A percentile compares a stretch with the other conserved stretches of the same genome.
phyloP scores from a whole-genome alignment of 345 rosid species.

The Dovyalis caffra region DNA sequence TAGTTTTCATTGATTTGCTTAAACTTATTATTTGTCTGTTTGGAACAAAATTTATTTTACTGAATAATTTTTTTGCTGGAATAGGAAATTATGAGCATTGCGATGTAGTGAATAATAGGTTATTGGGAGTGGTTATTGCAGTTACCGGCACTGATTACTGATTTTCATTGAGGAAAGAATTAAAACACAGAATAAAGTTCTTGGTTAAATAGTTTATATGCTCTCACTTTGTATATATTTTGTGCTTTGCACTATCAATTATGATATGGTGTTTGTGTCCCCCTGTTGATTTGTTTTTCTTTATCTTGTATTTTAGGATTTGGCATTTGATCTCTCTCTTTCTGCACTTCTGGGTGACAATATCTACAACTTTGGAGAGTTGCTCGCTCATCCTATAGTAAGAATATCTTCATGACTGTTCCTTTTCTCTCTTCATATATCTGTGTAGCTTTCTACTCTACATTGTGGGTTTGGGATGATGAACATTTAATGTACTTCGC shows the following conservation, averaged over 20 bases:
- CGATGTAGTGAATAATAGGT: background rate
- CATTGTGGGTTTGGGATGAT: constrained; percentile 6
- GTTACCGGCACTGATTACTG: background rate
- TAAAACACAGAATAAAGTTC: background rate
- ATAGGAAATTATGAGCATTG: background rate
- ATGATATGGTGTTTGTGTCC: background rate
- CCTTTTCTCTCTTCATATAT: background rate
- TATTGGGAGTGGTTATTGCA: background rate
- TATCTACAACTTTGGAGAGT: constrained; percentile 97
- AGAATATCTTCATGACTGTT: constrained; percentile 30
- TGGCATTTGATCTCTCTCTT: constrained; percentile 96
- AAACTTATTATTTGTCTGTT: background rate
- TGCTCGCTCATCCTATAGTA: constrained; percentile 98
- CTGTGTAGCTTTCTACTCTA: background rate
- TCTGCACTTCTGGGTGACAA: constrained; percentile 98
- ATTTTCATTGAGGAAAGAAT: background rate
- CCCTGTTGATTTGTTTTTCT: background rate
- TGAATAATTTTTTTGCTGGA: background rate
- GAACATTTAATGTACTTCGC: constrained; percentile 25
- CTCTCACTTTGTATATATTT: background rate
- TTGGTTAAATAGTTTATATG: background rate
- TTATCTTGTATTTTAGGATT: constrained; percentile 49
- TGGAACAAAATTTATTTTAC: background rate
- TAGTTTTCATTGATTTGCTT: background rate
- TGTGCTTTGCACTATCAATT: background rate